Conservation (phyloP, 192 early-diverging fungal species). For the Coemansia sp. region DNA sequence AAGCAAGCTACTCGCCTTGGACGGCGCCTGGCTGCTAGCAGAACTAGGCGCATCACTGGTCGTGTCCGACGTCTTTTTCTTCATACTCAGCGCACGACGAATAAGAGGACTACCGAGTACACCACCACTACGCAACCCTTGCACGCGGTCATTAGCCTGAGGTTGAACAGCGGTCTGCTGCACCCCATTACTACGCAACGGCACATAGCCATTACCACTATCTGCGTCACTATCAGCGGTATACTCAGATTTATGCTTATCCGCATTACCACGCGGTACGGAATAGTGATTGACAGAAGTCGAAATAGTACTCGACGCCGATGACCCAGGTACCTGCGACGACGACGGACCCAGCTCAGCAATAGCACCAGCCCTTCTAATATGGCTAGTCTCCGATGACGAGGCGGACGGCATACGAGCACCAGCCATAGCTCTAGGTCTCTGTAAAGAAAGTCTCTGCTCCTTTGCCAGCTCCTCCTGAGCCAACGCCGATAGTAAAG, state of each 20-base stretch:
- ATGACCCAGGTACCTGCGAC: background rate
- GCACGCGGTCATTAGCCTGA: constrained; percentile 9
- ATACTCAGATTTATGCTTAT: constrained; percentile 19
- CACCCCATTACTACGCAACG: constrained; percentile 13
- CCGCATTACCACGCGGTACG: background rate
- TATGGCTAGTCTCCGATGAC: constrained; percentile 14
- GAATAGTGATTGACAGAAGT: background rate
- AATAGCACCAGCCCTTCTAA: constrained; percentile 3
- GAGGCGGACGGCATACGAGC: background rate
- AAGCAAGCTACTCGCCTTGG: constrained; percentile 7
- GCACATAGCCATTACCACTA: constrained; percentile 22
- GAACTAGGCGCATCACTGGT: background rate
- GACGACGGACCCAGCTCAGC: background rate
- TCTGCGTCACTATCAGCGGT: background rate
- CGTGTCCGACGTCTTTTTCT: constrained; percentile 23
- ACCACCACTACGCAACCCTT: constrained; percentile 29
- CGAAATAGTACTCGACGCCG: background rate
- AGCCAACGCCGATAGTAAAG: constrained; percentile 26
- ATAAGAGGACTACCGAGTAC: constrained; percentile 39
- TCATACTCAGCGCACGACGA: constrained; percentile 43
- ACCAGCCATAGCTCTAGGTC: background rate
- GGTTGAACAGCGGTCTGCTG: background rate
- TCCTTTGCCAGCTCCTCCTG: constrained; percentile 19
- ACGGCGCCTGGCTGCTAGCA: background rate
- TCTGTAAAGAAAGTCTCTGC: constrained; percentile 7